phyloP scores from a whole-genome alignment of 2,329 filamentous ascomycete genomes.

The Sporothrix luriei region DNA sequence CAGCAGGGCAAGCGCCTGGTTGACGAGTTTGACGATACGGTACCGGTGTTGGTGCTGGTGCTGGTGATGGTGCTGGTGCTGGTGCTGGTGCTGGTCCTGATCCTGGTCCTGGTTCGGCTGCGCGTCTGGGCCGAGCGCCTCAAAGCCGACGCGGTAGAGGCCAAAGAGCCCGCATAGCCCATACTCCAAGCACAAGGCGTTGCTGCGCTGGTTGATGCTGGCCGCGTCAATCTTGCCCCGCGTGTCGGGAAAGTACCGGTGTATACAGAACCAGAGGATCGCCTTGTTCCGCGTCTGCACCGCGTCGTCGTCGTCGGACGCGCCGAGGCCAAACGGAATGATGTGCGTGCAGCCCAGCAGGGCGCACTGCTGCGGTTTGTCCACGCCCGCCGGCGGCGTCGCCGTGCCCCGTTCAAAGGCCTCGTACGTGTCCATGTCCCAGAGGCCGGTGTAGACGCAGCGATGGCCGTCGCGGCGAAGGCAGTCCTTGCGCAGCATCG shows the following conservation, averaged over 20 bases:
- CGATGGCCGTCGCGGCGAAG: constrained; percentile 27
- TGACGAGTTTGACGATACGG: neutral
- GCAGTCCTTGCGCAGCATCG: constrained; percentile 7
- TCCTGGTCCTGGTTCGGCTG: neutral
- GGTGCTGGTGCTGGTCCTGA: too few species aligned
- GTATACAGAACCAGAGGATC: constrained; percentile 28
- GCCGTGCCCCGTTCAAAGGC: too few species aligned
- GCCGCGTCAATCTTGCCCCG: constrained; percentile 20
- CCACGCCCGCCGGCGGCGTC: neutral
- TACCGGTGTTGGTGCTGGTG: too few species aligned
- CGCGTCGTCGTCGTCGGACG: constrained; percentile 28
- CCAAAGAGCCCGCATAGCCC: neutral
- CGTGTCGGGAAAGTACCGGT: constrained; percentile 32
- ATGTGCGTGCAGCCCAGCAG: constrained; percentile 30
- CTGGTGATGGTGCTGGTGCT: too few species aligned
- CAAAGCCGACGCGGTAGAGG: neutral
- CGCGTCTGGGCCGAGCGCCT: too few species aligned
- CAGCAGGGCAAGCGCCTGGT: too few species aligned
- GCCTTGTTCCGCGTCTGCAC: constrained; percentile 27
- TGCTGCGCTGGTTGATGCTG: constrained; percentile 27
- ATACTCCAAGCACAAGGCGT: neutral
- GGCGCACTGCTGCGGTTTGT: too few species aligned
- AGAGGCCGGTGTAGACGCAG: constrained; percentile 11
- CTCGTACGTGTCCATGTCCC: neutral
- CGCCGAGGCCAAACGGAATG: constrained; percentile 28